phyloP scores from a whole-genome alignment of 164 flowering plant genomes.

The Taxillus chinensis region DNA sequence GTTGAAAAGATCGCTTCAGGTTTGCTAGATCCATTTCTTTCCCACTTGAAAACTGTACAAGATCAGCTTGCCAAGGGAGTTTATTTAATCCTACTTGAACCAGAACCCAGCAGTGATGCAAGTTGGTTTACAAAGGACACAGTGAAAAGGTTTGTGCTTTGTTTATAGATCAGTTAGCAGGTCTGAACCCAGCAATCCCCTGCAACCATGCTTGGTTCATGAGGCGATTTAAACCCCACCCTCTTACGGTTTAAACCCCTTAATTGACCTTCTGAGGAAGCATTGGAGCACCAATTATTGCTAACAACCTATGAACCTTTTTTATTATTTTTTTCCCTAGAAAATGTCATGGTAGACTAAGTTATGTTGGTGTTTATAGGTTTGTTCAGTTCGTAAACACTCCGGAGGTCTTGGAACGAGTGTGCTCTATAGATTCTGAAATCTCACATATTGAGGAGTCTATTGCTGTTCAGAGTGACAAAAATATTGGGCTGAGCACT shows the following conservation, averaged over 20 bases:
- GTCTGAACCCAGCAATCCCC: too few species aligned
- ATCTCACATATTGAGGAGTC: conserved; percentile 64
- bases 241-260: too few species aligned
- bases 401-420: conserved; percentile 89
- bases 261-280: too few species aligned
- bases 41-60: conserved; percentile 83
- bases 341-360: background rate
- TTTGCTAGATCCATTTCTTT: conserved; percentile 79
- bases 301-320: too few species aligned
- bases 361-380: conserved; percentile 25
- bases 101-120: conserved; percentile 35
- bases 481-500: conserved; percentile 30
- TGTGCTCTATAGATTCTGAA: conserved; percentile 74
- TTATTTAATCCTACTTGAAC: conserved; percentile 71
- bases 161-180: background rate
- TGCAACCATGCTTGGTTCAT: too few species aligned
- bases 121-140: conserved; percentile 91
- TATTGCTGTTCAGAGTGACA: conserved; percentile 53
- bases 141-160: conserved; percentile 59
- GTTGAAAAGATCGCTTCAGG: conserved; percentile 83
- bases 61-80: conserved; percentile 92
- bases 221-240: too few species aligned
- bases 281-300: too few species aligned
- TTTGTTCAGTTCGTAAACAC: conserved; percentile 97
- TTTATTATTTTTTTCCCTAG: background rate